A percentile compares a stretch with the other conserved stretches of the same genome.
These are phyloP conservation scores for Megacollybia platyphylla DNA, from an alignment of 1,284 basidiomycete species.

Conservation along the genomic window DNA sequence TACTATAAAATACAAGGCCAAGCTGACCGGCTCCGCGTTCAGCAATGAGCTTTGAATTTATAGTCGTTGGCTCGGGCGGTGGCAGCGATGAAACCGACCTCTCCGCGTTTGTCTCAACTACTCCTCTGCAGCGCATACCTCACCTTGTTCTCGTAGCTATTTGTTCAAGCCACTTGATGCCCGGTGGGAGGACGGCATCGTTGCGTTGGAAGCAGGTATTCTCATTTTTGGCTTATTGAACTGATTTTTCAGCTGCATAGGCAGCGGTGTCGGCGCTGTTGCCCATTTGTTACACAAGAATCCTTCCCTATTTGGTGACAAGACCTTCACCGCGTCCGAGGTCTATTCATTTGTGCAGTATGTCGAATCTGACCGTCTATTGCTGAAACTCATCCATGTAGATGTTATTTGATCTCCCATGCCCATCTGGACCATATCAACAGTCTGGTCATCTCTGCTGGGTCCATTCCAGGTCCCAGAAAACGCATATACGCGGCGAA, in stretches of 20 bases:
- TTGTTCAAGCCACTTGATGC: slow-evolving; percentile 47
- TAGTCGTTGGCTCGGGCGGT: slow-evolving; percentile 47
- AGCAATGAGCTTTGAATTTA: slow-evolving; percentile 37
- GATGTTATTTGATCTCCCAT: slow-evolving; percentile 69
- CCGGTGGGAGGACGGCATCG: slow-evolving; percentile 54
- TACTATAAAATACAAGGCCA: background rate
- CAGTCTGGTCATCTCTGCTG: slow-evolving; percentile 65
- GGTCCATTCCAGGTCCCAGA: slow-evolving; percentile 46
- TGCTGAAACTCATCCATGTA: background rate
- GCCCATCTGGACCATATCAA: slow-evolving; percentile 76
- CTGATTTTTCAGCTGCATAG: slow-evolving; percentile 17
- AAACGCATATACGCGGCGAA: slow-evolving; percentile 55
- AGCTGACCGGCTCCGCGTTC: no score
- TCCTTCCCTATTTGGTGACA: slow-evolving; percentile 34
- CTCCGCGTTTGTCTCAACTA: slow-evolving; percentile 39
- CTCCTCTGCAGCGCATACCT: slow-evolving; percentile 3
- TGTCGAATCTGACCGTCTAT: slow-evolving; percentile 8
- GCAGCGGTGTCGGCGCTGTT: slow-evolving; percentile 62
- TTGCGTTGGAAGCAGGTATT: slow-evolving; percentile 66
- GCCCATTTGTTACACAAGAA: slow-evolving; percentile 35
- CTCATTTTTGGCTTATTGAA: slow-evolving; percentile 2
- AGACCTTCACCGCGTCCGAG: slow-evolving; percentile 28
- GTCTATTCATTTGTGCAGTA: slow-evolving; percentile 51
- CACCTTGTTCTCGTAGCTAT: slow-evolving; percentile 33
- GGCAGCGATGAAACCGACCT: slow-evolving; percentile 65